Percentiles rank a stretch among this genome's conserved stretches.
Conservation (phyloP, 108 stramenopile genomes). For the Seminavis robusta region DNA sequence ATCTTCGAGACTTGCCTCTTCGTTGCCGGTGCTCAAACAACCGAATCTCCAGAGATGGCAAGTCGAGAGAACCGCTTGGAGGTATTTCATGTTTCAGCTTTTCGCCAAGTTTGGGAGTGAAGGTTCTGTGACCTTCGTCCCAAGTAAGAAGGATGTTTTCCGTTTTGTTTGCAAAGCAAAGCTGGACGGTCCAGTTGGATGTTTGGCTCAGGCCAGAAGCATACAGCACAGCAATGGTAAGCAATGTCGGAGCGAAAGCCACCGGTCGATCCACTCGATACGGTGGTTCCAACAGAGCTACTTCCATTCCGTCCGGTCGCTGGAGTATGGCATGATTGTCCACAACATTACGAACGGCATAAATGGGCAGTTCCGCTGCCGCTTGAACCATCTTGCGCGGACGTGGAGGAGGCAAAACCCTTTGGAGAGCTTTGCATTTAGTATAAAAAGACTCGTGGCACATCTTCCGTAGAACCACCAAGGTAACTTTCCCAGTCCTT, state of each 20-base stretch:
- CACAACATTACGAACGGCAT: neutral
- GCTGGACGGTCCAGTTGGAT: slow-evolving; percentile 17
- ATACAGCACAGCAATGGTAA: slow-evolving; percentile 15
- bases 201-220: slow-evolving; percentile 15
- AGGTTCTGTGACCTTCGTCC: neutral
- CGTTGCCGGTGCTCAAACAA: slow-evolving; percentile 18
- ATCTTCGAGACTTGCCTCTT: neutral
- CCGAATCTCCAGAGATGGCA: slow-evolving; percentile 16
- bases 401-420: too few relatives aligned
- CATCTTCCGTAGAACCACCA: slow-evolving; percentile 59
- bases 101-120: slow-evolving; percentile 1
- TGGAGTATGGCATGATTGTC: slow-evolving; percentile 12
- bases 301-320: slow-evolving; percentile 37
- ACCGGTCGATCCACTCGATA: slow-evolving; percentile 34
- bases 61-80: slow-evolving; percentile 3
- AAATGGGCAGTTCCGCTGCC: neutral
- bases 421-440: slow-evolving; percentile 2
- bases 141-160: slow-evolving; percentile 15
- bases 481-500: slow-evolving; percentile 26
- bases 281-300: slow-evolving; percentile 37
- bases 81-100: slow-evolving; percentile 7
- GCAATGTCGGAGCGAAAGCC: slow-evolving; percentile 17
- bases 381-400: slow-evolving; percentile 19
- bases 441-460: slow-evolving; percentile 61
- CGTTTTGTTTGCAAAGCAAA: slow-evolving; percentile 23